Evolutionary conservation across 2,329 filamentous ascomycete genomes (phyloP).

Genomic region (Nannizziopsis arthrosporioides): DNA sequence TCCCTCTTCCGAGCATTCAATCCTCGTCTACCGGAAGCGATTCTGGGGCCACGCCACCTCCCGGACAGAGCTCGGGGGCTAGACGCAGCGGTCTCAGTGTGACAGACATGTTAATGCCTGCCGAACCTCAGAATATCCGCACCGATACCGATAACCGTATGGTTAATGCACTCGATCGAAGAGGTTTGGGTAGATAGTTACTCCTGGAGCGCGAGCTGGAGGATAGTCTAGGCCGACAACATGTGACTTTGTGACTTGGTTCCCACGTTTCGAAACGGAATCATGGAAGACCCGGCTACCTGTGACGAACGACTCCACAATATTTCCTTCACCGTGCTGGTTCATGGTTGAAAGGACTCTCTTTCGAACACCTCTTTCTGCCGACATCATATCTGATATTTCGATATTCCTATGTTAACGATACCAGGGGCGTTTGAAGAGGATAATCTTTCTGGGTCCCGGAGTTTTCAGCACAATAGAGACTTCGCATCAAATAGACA

Average conservation of each 20-base stretch:
- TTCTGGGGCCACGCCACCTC: conserved; percentile 30
- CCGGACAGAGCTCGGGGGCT: conserved; percentile 27
- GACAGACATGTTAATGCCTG: conserved; percentile 38
- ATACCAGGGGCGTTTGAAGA: no score
- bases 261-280: no score
- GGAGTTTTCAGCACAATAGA: no score
- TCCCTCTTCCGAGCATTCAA: conserved; percentile 29
- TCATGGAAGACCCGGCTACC: background rate
- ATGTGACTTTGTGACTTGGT: no score
- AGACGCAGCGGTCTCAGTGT: conserved; percentile 36
- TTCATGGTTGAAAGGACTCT: no score
- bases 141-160: conserved; percentile 40
- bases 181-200: conserved; percentile 26
- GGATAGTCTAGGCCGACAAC: no score
- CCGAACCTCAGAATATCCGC: conserved; percentile 29
- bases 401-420: no score
- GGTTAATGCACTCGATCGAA: conserved; percentile 38
- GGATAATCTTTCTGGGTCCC: no score
- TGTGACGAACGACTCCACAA: background rate
- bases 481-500: no score
- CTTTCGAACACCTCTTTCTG: no score
- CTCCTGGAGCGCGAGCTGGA: background rate
- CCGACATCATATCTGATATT: no score
- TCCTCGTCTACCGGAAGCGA: conserved; percentile 22
- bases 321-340: no score